Evolutionary conservation across 2,329 filamentous ascomycete species (phyloP).

Genomic region (Penicillium sp.): DNA sequence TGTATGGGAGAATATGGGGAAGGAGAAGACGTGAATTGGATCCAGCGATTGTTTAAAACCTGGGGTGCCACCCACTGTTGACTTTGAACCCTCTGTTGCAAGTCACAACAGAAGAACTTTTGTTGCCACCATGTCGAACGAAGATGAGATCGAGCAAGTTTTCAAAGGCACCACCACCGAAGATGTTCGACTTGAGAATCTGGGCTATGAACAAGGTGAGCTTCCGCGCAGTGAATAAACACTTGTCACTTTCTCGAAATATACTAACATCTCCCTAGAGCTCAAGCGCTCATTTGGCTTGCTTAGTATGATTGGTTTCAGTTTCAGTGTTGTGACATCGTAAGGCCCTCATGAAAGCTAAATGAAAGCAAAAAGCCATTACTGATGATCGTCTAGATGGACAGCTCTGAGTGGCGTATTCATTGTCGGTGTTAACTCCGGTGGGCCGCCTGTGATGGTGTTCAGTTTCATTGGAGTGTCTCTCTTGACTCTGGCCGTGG

Average conservation of each 20-base stretch:
- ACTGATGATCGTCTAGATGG: constrained; percentile 46
- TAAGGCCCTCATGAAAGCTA: constrained; percentile 23
- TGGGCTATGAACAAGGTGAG: constrained; percentile 47
- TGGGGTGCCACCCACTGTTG: background rate
- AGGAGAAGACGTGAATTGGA: background rate
- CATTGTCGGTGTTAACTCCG: constrained; percentile 59
- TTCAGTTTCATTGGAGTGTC: constrained; percentile 62
- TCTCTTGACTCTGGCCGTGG: constrained; percentile 56
- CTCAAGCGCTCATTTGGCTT: constrained; percentile 61
- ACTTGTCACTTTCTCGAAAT: background rate
- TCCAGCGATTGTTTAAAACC: constrained; percentile 5
- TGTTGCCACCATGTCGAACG: constrained; percentile 20
- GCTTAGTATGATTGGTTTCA: constrained; percentile 63
- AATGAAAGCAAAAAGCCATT: background rate
- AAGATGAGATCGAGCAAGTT: constrained; percentile 33
- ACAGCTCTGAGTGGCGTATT: constrained; percentile 61
- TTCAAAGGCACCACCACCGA: constrained; percentile 30
- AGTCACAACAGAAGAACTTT: background rate
- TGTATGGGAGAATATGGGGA: constrained; percentile 11
- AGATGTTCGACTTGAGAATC: constrained; percentile 41
- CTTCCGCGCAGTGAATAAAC: background rate
- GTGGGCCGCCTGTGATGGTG: constrained; percentile 63
- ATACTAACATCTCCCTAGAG: constrained; percentile 41
- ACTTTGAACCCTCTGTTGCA: background rate
- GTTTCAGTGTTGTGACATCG: constrained; percentile 62